Conservation (phyloP, 192 early-diverging fungal species). For the Rhizoclosmatium sp. region DNA sequence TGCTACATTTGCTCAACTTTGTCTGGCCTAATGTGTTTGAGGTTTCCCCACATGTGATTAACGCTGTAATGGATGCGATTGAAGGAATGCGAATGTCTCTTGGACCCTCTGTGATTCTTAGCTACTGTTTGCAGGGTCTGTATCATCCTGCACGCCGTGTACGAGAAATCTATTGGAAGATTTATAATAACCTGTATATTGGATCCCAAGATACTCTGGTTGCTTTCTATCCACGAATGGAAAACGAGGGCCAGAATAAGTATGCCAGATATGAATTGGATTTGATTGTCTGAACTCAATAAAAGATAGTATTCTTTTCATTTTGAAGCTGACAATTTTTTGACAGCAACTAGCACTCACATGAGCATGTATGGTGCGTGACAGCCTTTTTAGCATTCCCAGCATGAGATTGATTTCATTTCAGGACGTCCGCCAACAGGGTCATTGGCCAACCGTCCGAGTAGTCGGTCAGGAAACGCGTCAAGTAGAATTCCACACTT, state of each 20-base stretch:
- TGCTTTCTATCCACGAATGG: slow-evolving; percentile 90
- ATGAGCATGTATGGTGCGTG: slow-evolving; percentile 41
- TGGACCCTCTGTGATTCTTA: slow-evolving; percentile 82
- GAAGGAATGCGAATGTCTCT: slow-evolving; percentile 92
- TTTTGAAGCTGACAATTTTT: slow-evolving; percentile 3
- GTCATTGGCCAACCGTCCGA: slow-evolving; percentile 61
- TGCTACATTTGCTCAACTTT: slow-evolving; percentile 93
- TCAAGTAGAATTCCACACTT: slow-evolving; percentile 35
- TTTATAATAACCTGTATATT: slow-evolving; percentile 97
- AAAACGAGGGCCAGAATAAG: slow-evolving; percentile 77
- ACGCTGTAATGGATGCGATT: slow-evolving; percentile 96
- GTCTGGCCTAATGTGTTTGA: slow-evolving; percentile 99
- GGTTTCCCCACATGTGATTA: slow-evolving; percentile 92
- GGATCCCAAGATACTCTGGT: slow-evolving; percentile 89
- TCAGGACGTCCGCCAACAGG: slow-evolving; percentile 61
- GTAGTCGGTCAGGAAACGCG: slow-evolving; percentile 54
- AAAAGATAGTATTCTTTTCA: not conserved
- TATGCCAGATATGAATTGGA: slow-evolving; percentile 88
- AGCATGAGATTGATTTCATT: not conserved
- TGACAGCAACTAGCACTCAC: not conserved
- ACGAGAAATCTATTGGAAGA: slow-evolving; percentile 97
- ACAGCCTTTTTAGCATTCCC: not conserved
- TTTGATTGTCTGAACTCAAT: slow-evolving; percentile 45
- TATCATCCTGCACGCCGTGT: slow-evolving; percentile 97
- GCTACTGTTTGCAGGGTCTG: slow-evolving; percentile 91